Evolutionary conservation across 805 yeast genomes (phyloP).

Genomic region (Novakomyces olei): DNA sequence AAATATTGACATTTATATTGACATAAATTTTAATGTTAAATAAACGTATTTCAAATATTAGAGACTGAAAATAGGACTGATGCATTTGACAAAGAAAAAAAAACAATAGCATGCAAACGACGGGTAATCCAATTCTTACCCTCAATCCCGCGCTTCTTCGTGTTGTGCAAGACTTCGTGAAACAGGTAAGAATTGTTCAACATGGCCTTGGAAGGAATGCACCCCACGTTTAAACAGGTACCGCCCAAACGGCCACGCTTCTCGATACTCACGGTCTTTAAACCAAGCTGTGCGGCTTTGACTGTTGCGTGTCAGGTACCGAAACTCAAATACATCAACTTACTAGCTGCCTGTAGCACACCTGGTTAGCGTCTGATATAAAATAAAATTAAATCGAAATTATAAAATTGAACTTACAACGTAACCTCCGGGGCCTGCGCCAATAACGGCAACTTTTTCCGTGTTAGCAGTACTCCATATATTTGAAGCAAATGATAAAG

Average conservation of each 20-base stretch:
- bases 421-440: conserved; percentile 99
- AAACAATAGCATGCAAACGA: too few species aligned
- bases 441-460: conserved; percentile 84
- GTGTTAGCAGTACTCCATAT: conserved; percentile 26
- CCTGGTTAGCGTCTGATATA: too few species aligned
- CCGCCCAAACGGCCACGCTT: conserved; percentile 95
- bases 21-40: too few species aligned
- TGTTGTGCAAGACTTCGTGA: conserved; percentile 72
- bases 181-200: conserved; percentile 83
- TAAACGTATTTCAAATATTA: too few species aligned
- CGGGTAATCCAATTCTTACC: too few species aligned
- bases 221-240: conserved; percentile 95
- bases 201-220: conserved; percentile 93
- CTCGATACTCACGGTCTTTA: conserved; percentile 87
- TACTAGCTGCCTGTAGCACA: neutral
- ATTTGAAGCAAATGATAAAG: too few species aligned
- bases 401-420: conserved; percentile 6
- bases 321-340: neutral
- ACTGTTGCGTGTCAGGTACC: conserved; percentile 53
- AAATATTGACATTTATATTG: too few species aligned
- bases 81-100: too few species aligned
- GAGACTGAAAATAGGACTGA: too few species aligned
- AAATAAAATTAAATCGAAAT: neutral
- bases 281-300: conserved; percentile 91
- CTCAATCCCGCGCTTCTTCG: conserved; percentile 75